Conservation (phyloP, 2,329 filamentous ascomycete species). For the Aotearoamyces nothofagi region DNA sequence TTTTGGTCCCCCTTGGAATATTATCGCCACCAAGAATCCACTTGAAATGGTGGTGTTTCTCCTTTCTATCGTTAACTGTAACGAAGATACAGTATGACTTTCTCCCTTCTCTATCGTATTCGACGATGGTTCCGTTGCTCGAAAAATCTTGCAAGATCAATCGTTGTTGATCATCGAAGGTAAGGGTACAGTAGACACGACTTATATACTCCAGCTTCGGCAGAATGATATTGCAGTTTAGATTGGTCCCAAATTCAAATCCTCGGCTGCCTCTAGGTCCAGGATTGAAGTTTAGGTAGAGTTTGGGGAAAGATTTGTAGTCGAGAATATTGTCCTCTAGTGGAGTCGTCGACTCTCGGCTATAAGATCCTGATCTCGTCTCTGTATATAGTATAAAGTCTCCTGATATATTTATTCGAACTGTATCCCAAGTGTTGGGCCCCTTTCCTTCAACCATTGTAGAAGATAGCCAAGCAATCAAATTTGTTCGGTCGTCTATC, state of each 20-base stretch:
- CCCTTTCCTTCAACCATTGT: too few species aligned
- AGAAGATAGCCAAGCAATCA: too few species aligned
- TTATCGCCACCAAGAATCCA: neutral
- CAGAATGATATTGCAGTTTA: constrained; percentile 5
- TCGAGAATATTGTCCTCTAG: too few species aligned
- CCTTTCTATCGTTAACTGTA: constrained; percentile 4
- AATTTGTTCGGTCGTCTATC: too few species aligned
- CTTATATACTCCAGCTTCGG: constrained; percentile 2
- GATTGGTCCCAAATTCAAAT: neutral
- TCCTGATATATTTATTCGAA: too few species aligned
- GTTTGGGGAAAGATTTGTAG: too few species aligned
- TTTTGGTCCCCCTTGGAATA: neutral
- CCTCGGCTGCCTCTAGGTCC: constrained; percentile 1
- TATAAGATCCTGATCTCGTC: too few species aligned
- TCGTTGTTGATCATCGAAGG: constrained; percentile 6
- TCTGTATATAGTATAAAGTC: too few species aligned
- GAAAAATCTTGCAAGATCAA: constrained; percentile 6
- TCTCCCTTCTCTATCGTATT: constrained; percentile 5
- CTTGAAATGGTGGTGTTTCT: neutral
- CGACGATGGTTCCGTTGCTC: constrained; percentile 4
- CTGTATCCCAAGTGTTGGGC: too few species aligned
- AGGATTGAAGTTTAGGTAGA: constrained; percentile 1
- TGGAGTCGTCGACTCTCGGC: too few species aligned
- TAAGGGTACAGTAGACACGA: constrained; percentile 3
- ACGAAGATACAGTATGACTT: constrained; percentile 4